phyloP scores from a whole-genome alignment of 139 green algal genomes.

The Dunaliella primolecta region DNA sequence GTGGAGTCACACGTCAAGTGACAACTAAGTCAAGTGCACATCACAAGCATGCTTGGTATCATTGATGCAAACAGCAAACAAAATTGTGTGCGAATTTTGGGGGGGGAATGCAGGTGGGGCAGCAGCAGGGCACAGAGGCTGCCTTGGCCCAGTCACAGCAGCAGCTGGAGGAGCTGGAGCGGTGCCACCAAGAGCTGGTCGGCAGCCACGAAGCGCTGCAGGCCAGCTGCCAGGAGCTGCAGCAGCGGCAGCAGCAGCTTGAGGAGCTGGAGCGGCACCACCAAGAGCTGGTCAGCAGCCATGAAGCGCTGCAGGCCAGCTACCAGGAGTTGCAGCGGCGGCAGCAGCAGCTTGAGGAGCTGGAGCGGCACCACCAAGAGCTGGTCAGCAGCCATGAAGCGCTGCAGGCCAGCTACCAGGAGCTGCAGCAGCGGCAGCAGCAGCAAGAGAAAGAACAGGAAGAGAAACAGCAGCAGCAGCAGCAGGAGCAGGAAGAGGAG shows the following conservation, averaged over 20 bases:
- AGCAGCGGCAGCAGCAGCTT: background rate
- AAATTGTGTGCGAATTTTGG: too few relatives aligned
- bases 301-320: background rate
- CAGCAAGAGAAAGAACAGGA: background rate
- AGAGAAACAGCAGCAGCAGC: background rate
- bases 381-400: background rate
- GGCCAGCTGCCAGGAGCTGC: background rate
- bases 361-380: background rate
- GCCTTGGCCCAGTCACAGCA: background rate
- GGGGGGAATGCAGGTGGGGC: constrained; percentile 2
- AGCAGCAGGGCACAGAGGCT: constrained; percentile 5
- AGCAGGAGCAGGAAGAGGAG: background rate
- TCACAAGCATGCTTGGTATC: too few relatives aligned
- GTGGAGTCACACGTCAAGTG: too few relatives aligned
- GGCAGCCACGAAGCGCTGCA: background rate
- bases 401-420: background rate
- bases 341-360: background rate
- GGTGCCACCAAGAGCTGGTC: background rate
- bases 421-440: background rate
- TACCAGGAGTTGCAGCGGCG: background rate
- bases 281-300: background rate
- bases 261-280: background rate
- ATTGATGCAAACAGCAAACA: too few relatives aligned
- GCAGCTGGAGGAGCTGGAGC: constrained; percentile 4
- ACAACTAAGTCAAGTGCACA: too few relatives aligned